phyloP scores from a whole-genome alignment of 2,329 filamentous ascomycete genomes.

The Arthroderma sp. region DNA sequence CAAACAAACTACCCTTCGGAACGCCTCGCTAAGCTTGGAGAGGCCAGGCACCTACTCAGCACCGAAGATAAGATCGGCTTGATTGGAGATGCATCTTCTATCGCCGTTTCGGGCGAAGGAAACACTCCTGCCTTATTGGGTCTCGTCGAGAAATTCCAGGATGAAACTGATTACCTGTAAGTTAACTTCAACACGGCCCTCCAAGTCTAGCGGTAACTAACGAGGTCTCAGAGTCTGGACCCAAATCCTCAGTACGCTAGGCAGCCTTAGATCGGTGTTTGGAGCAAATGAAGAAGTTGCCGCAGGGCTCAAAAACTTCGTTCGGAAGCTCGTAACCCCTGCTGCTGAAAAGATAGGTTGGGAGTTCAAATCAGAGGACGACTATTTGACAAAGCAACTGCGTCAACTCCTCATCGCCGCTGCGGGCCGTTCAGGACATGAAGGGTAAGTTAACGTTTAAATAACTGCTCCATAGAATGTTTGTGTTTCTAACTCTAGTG shows the following conservation, averaged over 20 bases:
- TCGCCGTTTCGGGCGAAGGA: slow-evolving; percentile 76
- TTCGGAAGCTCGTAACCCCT: slow-evolving; percentile 59
- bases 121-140: slow-evolving; percentile 69
- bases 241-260: slow-evolving; percentile 65
- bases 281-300: slow-evolving; percentile 59
- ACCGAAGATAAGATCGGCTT: slow-evolving; percentile 87
- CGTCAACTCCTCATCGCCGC: slow-evolving; percentile 66
- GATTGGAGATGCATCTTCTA: slow-evolving; percentile 75
- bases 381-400: slow-evolving; percentile 69
- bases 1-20: slow-evolving; percentile 84
- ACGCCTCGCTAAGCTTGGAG: slow-evolving; percentile 66
- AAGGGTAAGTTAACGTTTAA: slow-evolving; percentile 42
- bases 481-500: slow-evolving; percentile 5
- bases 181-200: slow-evolving; percentile 11
- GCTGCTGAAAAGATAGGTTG: slow-evolving; percentile 73
- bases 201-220: slow-evolving; percentile 10
- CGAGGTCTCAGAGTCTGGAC: slow-evolving; percentile 53
- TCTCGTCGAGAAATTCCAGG: slow-evolving; percentile 70
- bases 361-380: slow-evolving; percentile 65
- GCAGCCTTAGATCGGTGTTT: slow-evolving; percentile 72
- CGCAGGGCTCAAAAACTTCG: slow-evolving; percentile 63
- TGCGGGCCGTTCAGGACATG: slow-evolving; percentile 64
- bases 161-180: slow-evolving; percentile 66
- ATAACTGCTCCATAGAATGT: too few species aligned
- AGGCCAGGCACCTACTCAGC: slow-evolving; percentile 60